Conservation (phyloP, 208 protist species). For the Wallacemonas sp. region DNA sequence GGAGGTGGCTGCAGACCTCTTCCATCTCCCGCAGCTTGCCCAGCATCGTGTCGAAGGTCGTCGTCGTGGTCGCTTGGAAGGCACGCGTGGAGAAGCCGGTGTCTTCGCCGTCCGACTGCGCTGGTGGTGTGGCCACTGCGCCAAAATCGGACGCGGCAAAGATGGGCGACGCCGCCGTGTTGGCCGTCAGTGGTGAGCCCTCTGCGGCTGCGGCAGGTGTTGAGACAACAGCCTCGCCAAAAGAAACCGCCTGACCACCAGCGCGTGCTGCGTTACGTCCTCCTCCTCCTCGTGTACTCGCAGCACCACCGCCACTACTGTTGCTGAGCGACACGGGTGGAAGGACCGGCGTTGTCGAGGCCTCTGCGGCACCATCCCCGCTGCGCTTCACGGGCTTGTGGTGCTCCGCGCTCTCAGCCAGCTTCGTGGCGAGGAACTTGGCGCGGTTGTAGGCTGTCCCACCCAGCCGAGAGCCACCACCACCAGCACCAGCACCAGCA, state of each 20-base stretch:
- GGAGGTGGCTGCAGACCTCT: conserved; percentile 71
- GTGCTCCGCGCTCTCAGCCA: conserved; percentile 53
- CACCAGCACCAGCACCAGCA: not conserved
- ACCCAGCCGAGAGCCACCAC: not conserved
- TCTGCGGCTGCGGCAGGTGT: not conserved
- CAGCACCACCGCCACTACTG: not conserved
- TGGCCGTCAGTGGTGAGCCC: too few species aligned
- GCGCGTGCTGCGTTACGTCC: too few species aligned
- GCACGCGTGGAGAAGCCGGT: not conserved
- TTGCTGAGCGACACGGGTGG: not conserved
- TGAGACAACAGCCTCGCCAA: too few species aligned
- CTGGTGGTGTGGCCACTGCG: not conserved
- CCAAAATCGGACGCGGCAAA: not conserved
- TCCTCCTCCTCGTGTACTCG: not conserved
- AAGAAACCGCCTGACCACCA: too few species aligned
- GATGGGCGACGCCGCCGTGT: not conserved
- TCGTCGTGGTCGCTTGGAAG: conserved; percentile 2
- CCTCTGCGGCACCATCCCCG: too few species aligned
- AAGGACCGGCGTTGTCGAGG: not conserved
- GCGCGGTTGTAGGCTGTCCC: conserved; percentile 11
- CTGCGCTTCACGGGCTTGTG: conserved; percentile 11
- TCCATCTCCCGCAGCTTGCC: conserved; percentile 75
- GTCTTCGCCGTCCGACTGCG: not conserved
- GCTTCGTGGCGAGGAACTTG: conserved; percentile 45
- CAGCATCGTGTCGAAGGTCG: conserved; percentile 77